Evolutionary conservation across 2,329 filamentous ascomycete genomes (phyloP).

Genomic region (Aspergillus sp.): DNA sequence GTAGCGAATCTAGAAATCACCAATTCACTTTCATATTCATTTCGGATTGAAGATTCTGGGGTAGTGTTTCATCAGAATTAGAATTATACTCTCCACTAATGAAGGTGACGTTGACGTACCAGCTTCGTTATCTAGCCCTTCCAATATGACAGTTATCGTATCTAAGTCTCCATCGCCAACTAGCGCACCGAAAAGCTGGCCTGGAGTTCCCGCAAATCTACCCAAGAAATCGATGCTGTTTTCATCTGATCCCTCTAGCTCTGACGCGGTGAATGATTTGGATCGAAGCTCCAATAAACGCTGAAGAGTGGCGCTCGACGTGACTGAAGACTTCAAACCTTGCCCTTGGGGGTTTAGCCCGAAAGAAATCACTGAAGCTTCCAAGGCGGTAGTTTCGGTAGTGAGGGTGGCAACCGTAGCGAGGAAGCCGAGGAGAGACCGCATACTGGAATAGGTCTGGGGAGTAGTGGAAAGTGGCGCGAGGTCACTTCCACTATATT

Average conservation of each 20-base stretch:
- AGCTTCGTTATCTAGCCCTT: conserved; percentile 62
- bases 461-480: background rate
- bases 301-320: conserved; percentile 34
- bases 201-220: conserved; percentile 56
- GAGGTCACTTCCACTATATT: background rate
- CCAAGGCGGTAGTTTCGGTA: conserved; percentile 28
- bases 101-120: conserved; percentile 45
- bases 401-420: conserved; percentile 25
- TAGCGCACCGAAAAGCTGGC: conserved; percentile 51
- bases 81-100: background rate
- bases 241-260: conserved; percentile 42
- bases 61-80: background rate
- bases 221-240: conserved; percentile 59
- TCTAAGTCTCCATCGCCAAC: conserved; percentile 16
- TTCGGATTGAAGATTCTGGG: conserved; percentile 13
- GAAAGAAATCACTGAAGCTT: conserved; percentile 36
- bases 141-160: conserved; percentile 42
- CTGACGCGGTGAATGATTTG: conserved; percentile 50
- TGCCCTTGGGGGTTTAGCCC: conserved; percentile 12
- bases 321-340: conserved; percentile 1
- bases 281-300: conserved; percentile 48
- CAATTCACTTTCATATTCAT: conserved; percentile 10
- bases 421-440: conserved; percentile 26
- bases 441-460: conserved; percentile 25
- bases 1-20: background rate